Base-by-base conservation (phyloP, 768 basidiomycete genomes). In the Mycena albidolilacea region DNA sequence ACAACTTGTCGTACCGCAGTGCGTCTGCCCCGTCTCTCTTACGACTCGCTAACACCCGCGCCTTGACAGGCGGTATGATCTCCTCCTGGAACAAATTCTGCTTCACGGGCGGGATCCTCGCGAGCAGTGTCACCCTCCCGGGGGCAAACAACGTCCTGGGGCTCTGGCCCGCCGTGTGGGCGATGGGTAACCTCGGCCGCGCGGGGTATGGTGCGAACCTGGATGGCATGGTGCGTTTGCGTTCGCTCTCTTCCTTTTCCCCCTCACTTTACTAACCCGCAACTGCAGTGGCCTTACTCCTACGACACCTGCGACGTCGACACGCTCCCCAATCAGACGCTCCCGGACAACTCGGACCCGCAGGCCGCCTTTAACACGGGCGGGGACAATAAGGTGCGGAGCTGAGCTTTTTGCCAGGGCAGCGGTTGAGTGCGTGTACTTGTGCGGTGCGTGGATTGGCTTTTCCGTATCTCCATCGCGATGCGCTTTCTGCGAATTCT, bases 341-440 rank as follows among this genome's bases (percentile, higher is more conserved):
- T 50, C 48, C 78, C 39, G 23, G 71, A 65, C 68, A 90, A 93
- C 72, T 93, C 91, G 7, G 81, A 85, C 35, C 97, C 96, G 0
- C 77, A 82, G 0, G 90, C 91, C 15, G 91, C 95, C 0, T 85
- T 87, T 2, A 83, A 85, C 39, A 86, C 87, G 43, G 95, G 95
- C 41, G 91, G 91, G 70, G 75, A 76, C 21, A 78, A 80, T 17
- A 79, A 84, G 43, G 81, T 30, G 81, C 78, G 23, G 79, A 77
- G 9, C 82, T 98, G 30, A 95, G 92, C 5, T 95, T 87, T 79
- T 88, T 96, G n/a, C 91, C 92, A 1, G 95, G 95, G 7, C 96
- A 97, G 79, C 87, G 91, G 39, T 82, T 97, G n/a, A 94, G 23
- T 23, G 23, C 23, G 23, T 23, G 23, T 23, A 23, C 23, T 23